Conservation (phyloP, 2,329 filamentous ascomycete species). For the Aureobasidium mangrovei region DNA sequence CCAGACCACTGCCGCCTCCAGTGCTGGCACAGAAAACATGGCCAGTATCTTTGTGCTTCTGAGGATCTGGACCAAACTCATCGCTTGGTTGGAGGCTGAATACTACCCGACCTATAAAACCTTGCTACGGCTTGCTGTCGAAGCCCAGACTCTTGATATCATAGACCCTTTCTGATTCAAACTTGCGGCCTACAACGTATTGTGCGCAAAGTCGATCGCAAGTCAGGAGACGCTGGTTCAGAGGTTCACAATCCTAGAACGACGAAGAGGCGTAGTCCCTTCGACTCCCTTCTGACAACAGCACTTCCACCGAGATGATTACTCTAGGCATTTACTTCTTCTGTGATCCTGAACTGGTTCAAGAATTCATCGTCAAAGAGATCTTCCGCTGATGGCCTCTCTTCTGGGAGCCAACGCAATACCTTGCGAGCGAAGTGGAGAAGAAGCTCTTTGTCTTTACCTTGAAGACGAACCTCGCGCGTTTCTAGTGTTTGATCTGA, state of each 20-base stretch:
- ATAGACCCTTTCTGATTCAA: too few species aligned
- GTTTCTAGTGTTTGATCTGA: background rate
- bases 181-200: too few species aligned
- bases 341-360: background rate
- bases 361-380: constrained; percentile 20
- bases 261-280: too few species aligned
- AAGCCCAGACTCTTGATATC: background rate
- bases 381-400: constrained; percentile 15
- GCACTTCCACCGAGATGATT: too few species aligned
- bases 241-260: too few species aligned
- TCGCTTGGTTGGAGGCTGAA: background rate
- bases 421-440: constrained; percentile 27
- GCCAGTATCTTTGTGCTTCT: background rate
- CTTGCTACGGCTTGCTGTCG: background rate
- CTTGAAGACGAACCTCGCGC: background rate
- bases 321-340: background rate
- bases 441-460: constrained; percentile 23
- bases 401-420: constrained; percentile 30
- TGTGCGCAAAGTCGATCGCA: too few species aligned
- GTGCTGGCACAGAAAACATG: constrained; percentile 1
- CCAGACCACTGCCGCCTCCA: background rate
- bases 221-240: too few species aligned
- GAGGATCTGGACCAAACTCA: background rate
- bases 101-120: background rate
- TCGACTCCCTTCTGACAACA: too few species aligned